Percentiles rank a stretch among this genome's conserved stretches.
phyloP scores from a whole-genome alignment of 805 yeast species.

The Kazachstania viticola region DNA sequence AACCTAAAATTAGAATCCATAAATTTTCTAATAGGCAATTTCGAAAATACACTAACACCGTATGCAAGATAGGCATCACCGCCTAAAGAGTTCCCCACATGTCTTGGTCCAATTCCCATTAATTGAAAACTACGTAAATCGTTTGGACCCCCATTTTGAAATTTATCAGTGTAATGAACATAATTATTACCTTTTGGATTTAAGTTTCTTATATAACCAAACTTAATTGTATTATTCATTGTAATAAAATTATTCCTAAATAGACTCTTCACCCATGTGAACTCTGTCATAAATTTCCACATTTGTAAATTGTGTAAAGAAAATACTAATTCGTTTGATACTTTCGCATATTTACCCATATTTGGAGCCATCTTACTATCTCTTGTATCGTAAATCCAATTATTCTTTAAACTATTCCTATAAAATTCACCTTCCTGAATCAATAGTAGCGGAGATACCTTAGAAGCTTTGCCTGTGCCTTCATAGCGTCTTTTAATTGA shows the following conservation, averaged over 20 bases:
- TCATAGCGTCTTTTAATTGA: constrained; percentile 26
- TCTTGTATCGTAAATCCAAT: constrained; percentile 31
- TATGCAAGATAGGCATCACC: constrained; percentile 50
- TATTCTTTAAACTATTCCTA: constrained; percentile 42
- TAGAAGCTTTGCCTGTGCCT: constrained; percentile 31
- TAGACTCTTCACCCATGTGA: constrained; percentile 17
- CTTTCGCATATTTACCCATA: constrained; percentile 32
- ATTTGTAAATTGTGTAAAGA: constrained; percentile 6
- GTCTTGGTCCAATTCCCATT: constrained; percentile 57
- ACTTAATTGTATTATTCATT: constrained; percentile 35
- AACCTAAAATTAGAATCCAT: constrained; percentile 41
- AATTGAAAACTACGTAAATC: constrained; percentile 59
- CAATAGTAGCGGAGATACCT: constrained; percentile 46
- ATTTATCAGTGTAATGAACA: constrained; percentile 61
- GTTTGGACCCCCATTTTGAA: constrained; percentile 71
- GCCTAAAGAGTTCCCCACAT: constrained; percentile 46
- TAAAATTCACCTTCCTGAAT: constrained; percentile 49
- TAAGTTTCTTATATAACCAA: constrained; percentile 45
- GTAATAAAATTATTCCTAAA: constrained; percentile 27
- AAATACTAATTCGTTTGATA: constrained; percentile 35
- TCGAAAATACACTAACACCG: constrained; percentile 47
- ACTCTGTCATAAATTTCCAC: constrained; percentile 25
- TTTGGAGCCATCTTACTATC: constrained; percentile 33
- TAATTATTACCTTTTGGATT: constrained; percentile 25
- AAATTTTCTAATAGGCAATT: constrained; percentile 40